Percentiles rank a stretch among this genome's conserved stretches.
phyloP scores from a whole-genome alignment of 495 filamentous ascomycete species.

The Tuber brumale region DNA sequence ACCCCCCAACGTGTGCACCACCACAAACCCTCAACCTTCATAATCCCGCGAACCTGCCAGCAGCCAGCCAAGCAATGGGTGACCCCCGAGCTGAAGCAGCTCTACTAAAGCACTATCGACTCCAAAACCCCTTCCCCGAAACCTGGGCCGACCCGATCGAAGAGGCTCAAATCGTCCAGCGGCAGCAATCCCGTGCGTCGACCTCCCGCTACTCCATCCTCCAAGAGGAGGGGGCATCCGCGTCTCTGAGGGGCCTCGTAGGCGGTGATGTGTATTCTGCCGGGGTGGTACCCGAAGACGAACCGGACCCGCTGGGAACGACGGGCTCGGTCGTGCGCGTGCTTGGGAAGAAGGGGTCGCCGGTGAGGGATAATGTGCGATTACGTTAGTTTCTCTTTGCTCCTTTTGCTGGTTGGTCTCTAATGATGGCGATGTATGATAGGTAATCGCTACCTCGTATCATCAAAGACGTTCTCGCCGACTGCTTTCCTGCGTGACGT shows the following conservation, averaged over 20 bases:
- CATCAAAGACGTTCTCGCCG: slow-evolving; percentile 91
- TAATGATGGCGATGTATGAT: slow-evolving; percentile 18
- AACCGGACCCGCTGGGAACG: slow-evolving; percentile 79
- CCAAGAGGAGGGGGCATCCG: slow-evolving; percentile 37
- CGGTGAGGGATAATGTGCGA: slow-evolving; percentile 75
- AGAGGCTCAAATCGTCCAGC: slow-evolving; percentile 35
- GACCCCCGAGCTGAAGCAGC: slow-evolving; percentile 52
- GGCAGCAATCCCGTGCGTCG: slow-evolving; percentile 36
- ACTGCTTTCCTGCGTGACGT: slow-evolving; percentile 85
- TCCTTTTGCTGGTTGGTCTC: neutral
- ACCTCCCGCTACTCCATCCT: slow-evolving; percentile 41
- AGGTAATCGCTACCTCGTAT: slow-evolving; percentile 89
- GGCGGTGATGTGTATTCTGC: slow-evolving; percentile 24
- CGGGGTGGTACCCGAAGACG: slow-evolving; percentile 64
- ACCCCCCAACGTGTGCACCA: neutral
- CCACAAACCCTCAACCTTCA: neutral
- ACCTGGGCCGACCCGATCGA: slow-evolving; percentile 63
- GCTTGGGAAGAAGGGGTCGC: slow-evolving; percentile 65
- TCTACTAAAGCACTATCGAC: slow-evolving; percentile 82
- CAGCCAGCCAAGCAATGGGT: slow-evolving; percentile 17
- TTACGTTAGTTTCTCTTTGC: slow-evolving; percentile 54
- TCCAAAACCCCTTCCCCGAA: slow-evolving; percentile 70
- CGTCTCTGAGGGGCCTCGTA: slow-evolving; percentile 35
- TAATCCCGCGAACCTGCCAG: neutral
- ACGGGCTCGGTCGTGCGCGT: slow-evolving; percentile 76